These are phyloP conservation scores for Lolium perenne DNA, from an alignment of 176 grass and related monocot species.

Conservation along the genomic window DNA sequence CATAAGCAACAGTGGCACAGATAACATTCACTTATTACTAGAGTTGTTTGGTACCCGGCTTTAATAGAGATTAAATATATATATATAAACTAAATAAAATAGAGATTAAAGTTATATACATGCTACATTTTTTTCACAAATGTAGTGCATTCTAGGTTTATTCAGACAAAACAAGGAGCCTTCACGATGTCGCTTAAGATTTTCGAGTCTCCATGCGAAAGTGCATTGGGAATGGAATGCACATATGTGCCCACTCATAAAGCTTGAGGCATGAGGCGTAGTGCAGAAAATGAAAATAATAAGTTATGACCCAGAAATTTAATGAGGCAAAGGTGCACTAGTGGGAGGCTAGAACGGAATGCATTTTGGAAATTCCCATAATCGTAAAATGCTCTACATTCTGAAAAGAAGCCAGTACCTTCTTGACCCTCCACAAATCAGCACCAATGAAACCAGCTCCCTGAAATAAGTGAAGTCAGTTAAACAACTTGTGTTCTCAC, in stretches of 20 bases:
- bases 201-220: too few relatives aligned
- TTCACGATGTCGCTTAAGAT: too few relatives aligned
- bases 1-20: conserved; percentile 14
- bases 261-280: background rate
- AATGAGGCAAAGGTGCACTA: background rate
- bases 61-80: background rate
- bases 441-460: conserved; percentile 65
- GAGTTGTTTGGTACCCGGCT: background rate
- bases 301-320: background rate
- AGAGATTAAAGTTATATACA: background rate
- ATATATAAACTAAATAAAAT: background rate
- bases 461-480: conserved; percentile 48
- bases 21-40: conserved; percentile 20
- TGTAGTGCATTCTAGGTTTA: background rate
- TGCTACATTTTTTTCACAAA: background rate
- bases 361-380: background rate
- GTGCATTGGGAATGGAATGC: too few relatives aligned
- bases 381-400: background rate
- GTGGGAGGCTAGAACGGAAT: background rate
- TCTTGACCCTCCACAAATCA: conserved; percentile 66
- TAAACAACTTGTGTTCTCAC: background rate
- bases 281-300: background rate
- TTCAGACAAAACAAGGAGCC: background rate
- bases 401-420: conserved; percentile 48
- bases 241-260: background rate